Base-by-base conservation (phyloP, 106 monocot genomes). In the Allium sativum region DNA sequence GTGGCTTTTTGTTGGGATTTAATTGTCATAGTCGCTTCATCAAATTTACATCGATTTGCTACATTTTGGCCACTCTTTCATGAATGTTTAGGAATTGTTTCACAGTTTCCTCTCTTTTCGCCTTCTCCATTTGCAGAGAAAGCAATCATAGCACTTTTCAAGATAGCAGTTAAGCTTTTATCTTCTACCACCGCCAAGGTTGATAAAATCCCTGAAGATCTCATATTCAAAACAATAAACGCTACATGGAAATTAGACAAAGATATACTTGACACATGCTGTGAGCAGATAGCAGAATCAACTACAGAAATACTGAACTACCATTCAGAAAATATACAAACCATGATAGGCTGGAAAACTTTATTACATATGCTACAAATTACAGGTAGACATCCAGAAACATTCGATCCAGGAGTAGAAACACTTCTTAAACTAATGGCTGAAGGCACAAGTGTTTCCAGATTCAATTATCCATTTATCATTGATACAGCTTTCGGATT, bases 1-100 rank as follows among this genome's bases (percentile, higher is more conserved):
- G 90, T 90, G 0, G 79, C 81, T 3, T 91, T 90, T 69, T 87
- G 95, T 56, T 96, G 86, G 90, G 95, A 96, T 31, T 84, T 96
- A 62, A 42, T 96, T 9, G 68, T 65, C 18, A 52, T 66, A 58
- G 66, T 91, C 63, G 55, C 75, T 4, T 40, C 22, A 0, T 62
- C 72, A 20, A 96, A 96, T 57, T 48, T 84, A 9, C 72, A 80
- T 7, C 31, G 96, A 8, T 82, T 91, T 56, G 8, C 65, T 3
- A 18, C 72, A 3, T 82, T 98, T 66, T 98, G 96, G 96, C 87
- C 74, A 8, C 84, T 82, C 55, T 78, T 98, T 57, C 76, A 80
- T 22, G 91, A 91, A 20, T 69, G 73, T 74, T 68, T 91, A 54
- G 63, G 50, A 1, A 56, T 72, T 19, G 80, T 87, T 0, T 70